Conservation (phyloP, 768 basidiomycete genomes). For the Porpolomopsis calyptriformis region DNA sequence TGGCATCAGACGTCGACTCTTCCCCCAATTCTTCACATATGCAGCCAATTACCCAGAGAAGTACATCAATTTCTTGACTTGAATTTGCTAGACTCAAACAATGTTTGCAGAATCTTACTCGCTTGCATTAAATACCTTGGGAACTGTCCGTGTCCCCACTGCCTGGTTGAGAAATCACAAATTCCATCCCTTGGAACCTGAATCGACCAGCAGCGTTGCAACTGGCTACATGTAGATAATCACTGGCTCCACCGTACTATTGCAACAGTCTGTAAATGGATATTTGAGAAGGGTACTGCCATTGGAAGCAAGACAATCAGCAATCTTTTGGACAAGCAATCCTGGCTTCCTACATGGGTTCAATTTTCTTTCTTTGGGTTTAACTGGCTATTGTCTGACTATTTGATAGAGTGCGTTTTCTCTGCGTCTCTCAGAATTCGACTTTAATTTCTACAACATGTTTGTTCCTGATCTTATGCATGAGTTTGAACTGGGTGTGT, state of each 20-base stretch:
- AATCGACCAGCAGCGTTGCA: background rate
- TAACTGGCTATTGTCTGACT: background rate
- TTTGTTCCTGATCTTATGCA: conserved; percentile 19
- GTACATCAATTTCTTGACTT: conserved; percentile 7
- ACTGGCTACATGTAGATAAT: background rate
- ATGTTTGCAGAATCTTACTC: conserved; percentile 13
- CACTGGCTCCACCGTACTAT: background rate
- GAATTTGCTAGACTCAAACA: background rate
- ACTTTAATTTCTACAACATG: conserved; percentile 13
- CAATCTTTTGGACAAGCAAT: background rate
- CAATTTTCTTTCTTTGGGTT: background rate
- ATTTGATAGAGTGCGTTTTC: conserved; percentile 20
- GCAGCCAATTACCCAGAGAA: conserved; percentile 24
- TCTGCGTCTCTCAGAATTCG: conserved; percentile 1
- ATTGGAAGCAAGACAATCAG: conserved; percentile 5
- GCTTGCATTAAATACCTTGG: conserved; percentile 14
- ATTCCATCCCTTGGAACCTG: conserved; percentile 2
- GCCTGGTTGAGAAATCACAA: conserved; percentile 2
- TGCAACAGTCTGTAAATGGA: background rate
- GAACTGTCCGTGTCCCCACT: conserved; percentile 16
- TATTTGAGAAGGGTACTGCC: background rate
- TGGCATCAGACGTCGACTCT: conserved; percentile 16
- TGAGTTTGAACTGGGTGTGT: conserved; percentile 20
- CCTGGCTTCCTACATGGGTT: conserved; percentile 5
- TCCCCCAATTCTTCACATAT: conserved; percentile 19